These are phyloP conservation scores for Plectranthus barbatus DNA, from an alignment of 257 asterid genomes.

Conservation along the genomic window DNA sequence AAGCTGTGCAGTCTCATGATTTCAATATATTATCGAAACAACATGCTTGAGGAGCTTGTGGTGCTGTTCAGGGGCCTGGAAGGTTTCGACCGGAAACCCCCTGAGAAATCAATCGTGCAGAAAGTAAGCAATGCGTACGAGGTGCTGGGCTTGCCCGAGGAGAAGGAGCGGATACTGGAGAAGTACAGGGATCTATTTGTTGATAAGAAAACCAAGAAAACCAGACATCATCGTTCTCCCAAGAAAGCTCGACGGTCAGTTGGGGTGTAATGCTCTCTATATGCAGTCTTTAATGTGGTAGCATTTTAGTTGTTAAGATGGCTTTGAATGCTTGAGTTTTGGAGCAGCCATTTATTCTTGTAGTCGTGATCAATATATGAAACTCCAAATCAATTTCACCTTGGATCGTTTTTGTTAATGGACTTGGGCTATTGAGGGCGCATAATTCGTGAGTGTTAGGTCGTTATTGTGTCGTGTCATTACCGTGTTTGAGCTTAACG, in stretches of 20 bases:
- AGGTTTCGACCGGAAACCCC: conserved; percentile 70
- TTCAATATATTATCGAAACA: conserved; percentile 64
- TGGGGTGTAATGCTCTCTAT: too few relatives aligned
- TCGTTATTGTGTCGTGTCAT: too few relatives aligned
- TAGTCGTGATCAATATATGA: too few relatives aligned
- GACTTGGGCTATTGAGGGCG: too few relatives aligned
- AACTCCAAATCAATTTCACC: too few relatives aligned
- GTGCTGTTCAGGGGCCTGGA: conserved; percentile 75
- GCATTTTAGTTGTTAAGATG: too few relatives aligned
- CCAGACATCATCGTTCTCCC: conserved; percentile 9
- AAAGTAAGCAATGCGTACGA: conserved; percentile 78
- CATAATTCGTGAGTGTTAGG: too few relatives aligned
- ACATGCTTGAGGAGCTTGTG: conserved; percentile 66
- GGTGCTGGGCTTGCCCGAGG: conserved; percentile 48
- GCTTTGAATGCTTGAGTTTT: too few relatives aligned
- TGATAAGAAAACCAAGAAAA: conserved; percentile 26
- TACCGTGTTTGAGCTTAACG: too few relatives aligned
- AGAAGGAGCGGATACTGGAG: conserved; percentile 57
- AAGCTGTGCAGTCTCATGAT: conserved; percentile 63
- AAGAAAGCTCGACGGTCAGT: conserved; percentile 28
- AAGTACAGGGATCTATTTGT: conserved; percentile 59
- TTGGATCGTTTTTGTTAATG: too few relatives aligned
- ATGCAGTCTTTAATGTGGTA: too few relatives aligned
- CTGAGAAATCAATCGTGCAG: conserved; percentile 59
- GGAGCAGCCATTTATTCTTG: too few relatives aligned